Percentiles rank a stretch among this genome's conserved stretches.
phyloP scores from a whole-genome alignment of 1,284 basidiomycete genomes.

The Leccinum pallidistipes region DNA sequence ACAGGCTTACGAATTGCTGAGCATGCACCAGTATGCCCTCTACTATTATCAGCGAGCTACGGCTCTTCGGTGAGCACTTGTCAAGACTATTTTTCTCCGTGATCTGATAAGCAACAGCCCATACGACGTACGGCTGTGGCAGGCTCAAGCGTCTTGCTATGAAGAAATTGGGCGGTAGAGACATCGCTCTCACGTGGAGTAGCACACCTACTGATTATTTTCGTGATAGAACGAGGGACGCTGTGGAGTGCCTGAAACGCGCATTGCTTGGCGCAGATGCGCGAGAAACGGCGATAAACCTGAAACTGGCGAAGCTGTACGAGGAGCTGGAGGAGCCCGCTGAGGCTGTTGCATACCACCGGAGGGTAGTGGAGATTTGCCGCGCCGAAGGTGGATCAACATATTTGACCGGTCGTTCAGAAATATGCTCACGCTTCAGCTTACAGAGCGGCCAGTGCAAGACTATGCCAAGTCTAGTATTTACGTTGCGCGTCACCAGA shows the following conservation, averaged over 20 bases:
- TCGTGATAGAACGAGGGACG: constrained; percentile 63
- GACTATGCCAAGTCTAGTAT: constrained; percentile 82
- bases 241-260: constrained; percentile 86
- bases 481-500: constrained; percentile 77
- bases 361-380: constrained; percentile 75
- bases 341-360: constrained; percentile 72
- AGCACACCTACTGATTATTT: constrained; percentile 4
- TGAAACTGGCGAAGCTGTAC: constrained; percentile 80
- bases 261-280: constrained; percentile 85
- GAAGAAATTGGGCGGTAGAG: constrained; percentile 82
- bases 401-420: constrained; percentile 8
- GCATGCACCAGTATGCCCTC: constrained; percentile 95
- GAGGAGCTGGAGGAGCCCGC: constrained; percentile 61
- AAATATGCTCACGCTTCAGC: constrained; percentile 10
- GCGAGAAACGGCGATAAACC: constrained; percentile 72
- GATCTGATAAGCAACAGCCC: constrained; percentile 54
- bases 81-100: constrained; percentile 1
- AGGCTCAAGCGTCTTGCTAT: constrained; percentile 92
- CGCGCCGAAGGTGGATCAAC: constrained; percentile 45
- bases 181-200: not conserved
- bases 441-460: constrained; percentile 60
- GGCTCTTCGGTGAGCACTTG: constrained; percentile 67
- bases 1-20: constrained; percentile 95
- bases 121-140: constrained; percentile 96
- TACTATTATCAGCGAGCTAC: constrained; percentile 98